Evolutionary conservation across 2,329 filamentous ascomycete genomes (phyloP).

Genomic region (Chaetomium globosum): DNA sequence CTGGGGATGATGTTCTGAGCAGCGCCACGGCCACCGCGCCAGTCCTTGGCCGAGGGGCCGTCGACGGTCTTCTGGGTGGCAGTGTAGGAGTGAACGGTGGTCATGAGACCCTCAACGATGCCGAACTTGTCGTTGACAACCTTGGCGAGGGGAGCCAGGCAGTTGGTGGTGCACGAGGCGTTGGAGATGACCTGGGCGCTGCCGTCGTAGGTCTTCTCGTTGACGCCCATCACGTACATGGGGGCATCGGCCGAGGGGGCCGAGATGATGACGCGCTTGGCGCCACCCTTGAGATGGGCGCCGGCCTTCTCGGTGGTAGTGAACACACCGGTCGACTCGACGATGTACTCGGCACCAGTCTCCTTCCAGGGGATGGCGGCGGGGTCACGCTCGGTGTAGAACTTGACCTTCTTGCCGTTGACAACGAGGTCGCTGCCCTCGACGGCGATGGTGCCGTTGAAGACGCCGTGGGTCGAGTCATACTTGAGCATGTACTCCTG

Average conservation of each 20-base stretch:
- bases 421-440: constrained; percentile 73
- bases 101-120: constrained; percentile 99
- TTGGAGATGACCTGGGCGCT: constrained; percentile 95
- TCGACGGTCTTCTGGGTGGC: constrained; percentile 99
- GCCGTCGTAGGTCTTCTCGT: constrained; percentile 89
- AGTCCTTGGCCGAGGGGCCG: constrained; percentile 97
- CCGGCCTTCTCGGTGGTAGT: constrained; percentile 96
- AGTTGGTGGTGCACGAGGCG: constrained; percentile 99
- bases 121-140: constrained; percentile 98
- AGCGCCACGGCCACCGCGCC: constrained; percentile 97
- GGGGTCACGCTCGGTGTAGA: constrained; percentile 93
- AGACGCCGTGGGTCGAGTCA: constrained; percentile 93
- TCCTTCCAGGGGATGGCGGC: constrained; percentile 86
- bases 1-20: constrained; percentile 99
- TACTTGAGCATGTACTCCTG: constrained; percentile 99
- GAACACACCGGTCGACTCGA: constrained; percentile 99
- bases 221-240: constrained; percentile 99
- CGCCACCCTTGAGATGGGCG: constrained; percentile 92
- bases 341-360: constrained; percentile 87
- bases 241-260: constrained; percentile 92
- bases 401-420: constrained; percentile 93
- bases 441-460: constrained; percentile 87
- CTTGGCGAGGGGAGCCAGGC: constrained; percentile 98
- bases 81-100: constrained; percentile 99
- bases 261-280: constrained; percentile 97